Base-by-base conservation (phyloP, 148 eudicot species). In the Limonium bicolor region DNA sequence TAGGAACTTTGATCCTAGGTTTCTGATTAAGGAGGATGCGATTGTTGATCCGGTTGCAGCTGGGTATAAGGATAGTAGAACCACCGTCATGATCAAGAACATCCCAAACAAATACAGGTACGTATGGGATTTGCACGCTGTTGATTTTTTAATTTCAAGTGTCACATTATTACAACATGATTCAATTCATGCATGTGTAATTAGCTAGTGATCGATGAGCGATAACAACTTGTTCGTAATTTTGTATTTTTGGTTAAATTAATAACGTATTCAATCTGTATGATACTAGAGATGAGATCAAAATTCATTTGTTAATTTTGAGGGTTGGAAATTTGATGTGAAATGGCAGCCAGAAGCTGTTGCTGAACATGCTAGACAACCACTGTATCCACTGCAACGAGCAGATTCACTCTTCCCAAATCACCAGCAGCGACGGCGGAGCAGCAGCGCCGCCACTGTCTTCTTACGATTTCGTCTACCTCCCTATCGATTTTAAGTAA, bases 301-400 rank as follows among this genome's bases (percentile, higher is more conserved):
- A n/a, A n/a, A n/a, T 17, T 37, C 9, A 12, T 6, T 11, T 37
- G 41, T 41, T 35, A 2, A 38, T 2, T 40, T 2, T 8, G 9
- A 13, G 15, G 12, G 8, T 37, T 17, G 20, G 7, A 17, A 14
- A 37, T 37, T 1, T 23, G 17, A 43, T 0, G 8, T 44, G 27
- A 23, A 8, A 8, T 41, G 53, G 66, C 71, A 88, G 97, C 71
- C 97, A 77, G 73, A 88, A 88, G 72, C 52, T 88, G 60, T 40
- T 90, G 61, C 70, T 90, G 70, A 75, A 77, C 67, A 84, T 90
- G 95, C 66, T 90, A 73, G 97, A 90, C 67, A 90, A 90, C 59
- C 97, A 84, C 77, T 90, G 97, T 55, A 84, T 84, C n/a, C 87
- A 77, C 71, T 80, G 82, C 78, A 90, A 90, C 46, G 92, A 90